A percentile compares a stretch with the other conserved stretches of the same genome.
These are phyloP conservation scores for Blastobotrys elegans DNA, from an alignment of 1,139 yeast species.

Conservation along the genomic window DNA sequence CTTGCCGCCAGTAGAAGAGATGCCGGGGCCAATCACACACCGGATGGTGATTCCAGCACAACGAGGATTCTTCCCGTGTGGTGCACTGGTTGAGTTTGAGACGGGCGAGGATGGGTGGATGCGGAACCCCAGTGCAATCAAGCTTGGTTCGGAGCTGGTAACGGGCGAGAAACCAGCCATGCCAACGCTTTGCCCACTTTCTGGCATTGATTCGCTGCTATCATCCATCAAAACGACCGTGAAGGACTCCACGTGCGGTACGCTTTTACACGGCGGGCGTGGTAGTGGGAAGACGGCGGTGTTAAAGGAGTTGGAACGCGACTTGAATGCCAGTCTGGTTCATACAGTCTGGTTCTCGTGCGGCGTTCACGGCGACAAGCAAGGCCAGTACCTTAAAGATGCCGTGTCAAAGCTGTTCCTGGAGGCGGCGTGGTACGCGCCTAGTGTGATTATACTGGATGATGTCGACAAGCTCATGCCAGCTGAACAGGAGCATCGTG, in stretches of 20 bases:
- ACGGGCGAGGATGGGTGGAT: constrained; percentile 41
- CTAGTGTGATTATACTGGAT: constrained; percentile 70
- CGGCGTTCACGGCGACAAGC: constrained; percentile 52
- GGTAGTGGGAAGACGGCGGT: constrained; percentile 78
- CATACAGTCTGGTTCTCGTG: constrained; percentile 49
- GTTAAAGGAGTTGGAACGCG: constrained; percentile 40
- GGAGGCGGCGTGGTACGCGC: constrained; percentile 73
- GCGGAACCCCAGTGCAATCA: constrained; percentile 36
- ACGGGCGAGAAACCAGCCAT: constrained; percentile 48
- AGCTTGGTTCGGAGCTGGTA: constrained; percentile 51
- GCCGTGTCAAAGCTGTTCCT: constrained; percentile 49
- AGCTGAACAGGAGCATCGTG: constrained; percentile 68
- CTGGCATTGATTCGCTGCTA: constrained; percentile 54
- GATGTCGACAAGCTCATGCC: constrained; percentile 74
- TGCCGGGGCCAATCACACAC: constrained; percentile 27
- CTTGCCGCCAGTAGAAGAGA: constrained; percentile 17
- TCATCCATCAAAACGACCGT: constrained; percentile 43
- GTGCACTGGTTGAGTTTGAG: constrained; percentile 55
- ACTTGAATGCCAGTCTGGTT: constrained; percentile 40
- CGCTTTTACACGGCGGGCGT: constrained; percentile 62
- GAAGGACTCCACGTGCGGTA: constrained; percentile 48
- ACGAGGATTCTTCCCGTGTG: constrained; percentile 49
- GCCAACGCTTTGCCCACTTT: constrained; percentile 35
- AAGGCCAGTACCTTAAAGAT: constrained; percentile 46
- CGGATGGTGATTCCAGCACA: constrained; percentile 41